phyloP scores from a whole-genome alignment of 2,329 filamentous ascomycete species.

The Hypoxylon sp. region DNA sequence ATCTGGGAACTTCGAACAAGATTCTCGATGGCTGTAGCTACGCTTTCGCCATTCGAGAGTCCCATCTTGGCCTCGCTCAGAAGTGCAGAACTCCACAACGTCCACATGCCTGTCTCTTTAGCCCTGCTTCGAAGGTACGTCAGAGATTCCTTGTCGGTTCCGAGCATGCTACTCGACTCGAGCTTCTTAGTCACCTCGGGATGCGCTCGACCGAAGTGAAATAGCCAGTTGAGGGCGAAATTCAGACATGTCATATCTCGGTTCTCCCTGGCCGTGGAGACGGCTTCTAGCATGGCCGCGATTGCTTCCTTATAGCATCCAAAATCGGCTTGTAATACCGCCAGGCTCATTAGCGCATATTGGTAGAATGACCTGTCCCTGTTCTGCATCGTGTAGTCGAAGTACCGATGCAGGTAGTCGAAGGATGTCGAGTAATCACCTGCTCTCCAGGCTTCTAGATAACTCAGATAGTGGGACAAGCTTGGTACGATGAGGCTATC shows the following conservation, averaged over 20 bases:
- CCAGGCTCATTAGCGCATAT: conserved; percentile 91
- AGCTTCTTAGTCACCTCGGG: conserved; percentile 75
- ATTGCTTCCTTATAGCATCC: conserved; percentile 89
- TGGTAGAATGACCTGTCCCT: conserved; percentile 88
- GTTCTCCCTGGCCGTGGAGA: conserved; percentile 93
- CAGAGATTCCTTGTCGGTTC: conserved; percentile 81
- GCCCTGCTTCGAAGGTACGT: conserved; percentile 86
- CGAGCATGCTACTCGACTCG: conserved; percentile 76
- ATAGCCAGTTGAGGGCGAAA: conserved; percentile 94
- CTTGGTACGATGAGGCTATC: conserved; percentile 75
- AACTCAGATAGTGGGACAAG: conserved; percentile 80
- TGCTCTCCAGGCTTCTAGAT: conserved; percentile 89
- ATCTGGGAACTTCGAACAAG: conserved; percentile 85
- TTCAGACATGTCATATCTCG: conserved; percentile 92
- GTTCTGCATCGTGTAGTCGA: conserved; percentile 93
- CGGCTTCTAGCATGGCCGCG: conserved; percentile 93
- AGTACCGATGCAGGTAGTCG: conserved; percentile 91
- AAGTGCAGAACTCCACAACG: conserved; percentile 81
- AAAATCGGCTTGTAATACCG: conserved; percentile 93
- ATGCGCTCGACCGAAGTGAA: conserved; percentile 89
- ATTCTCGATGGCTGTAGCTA: conserved; percentile 72
- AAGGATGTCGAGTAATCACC: conserved; percentile 91
- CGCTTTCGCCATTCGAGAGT: conserved; percentile 73
- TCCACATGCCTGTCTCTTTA: conserved; percentile 86
- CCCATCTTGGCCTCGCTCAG: conserved; percentile 85